Evolutionary conservation across 2,329 filamentous ascomycete genomes (phyloP).

Genomic region (Venturia carpophila): DNA sequence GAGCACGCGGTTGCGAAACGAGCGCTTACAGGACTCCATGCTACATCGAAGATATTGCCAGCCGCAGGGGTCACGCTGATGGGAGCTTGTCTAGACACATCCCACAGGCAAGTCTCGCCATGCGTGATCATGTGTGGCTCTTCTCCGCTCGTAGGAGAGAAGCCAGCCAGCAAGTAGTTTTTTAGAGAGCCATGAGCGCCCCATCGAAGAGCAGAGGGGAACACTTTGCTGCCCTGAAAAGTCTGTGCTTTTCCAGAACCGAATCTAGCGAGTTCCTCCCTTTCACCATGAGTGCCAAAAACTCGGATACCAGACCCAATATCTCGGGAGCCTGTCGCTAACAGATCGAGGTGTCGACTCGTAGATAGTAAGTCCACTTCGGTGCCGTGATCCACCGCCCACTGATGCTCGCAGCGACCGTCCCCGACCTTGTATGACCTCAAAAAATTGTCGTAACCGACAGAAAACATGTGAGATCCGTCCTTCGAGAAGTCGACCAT

Average conservation of each 20-base stretch:
- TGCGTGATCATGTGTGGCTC: conserved; percentile 26
- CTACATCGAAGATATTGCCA: conserved; percentile 50
- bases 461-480: conserved; percentile 42
- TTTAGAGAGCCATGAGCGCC: conserved; percentile 33
- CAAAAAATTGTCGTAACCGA: conserved; percentile 48
- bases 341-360: conserved; percentile 27
- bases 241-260: conserved; percentile 28
- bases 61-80: conserved; percentile 40
- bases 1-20: conserved; percentile 48
- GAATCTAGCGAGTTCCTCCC: conserved; percentile 3
- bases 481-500: conserved; percentile 45
- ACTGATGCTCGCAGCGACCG: conserved; percentile 1
- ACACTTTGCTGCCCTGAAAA: conserved; percentile 26
- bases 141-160: conserved; percentile 37
- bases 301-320: conserved; percentile 25
- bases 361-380: conserved; percentile 45
- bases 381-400: conserved; percentile 15
- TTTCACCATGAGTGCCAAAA: neutral
- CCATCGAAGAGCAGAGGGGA: conserved; percentile 38
- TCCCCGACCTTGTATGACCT: conserved; percentile 34
- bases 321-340: conserved; percentile 43
- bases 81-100: conserved; percentile 35
- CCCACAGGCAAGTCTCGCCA: conserved; percentile 50
- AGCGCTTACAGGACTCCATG: conserved; percentile 43
- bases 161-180: conserved; percentile 47